Evolutionary conservation across 768 basidiomycete species (phyloP).

Genomic region (Agaricus sinodeliciosus): DNA sequence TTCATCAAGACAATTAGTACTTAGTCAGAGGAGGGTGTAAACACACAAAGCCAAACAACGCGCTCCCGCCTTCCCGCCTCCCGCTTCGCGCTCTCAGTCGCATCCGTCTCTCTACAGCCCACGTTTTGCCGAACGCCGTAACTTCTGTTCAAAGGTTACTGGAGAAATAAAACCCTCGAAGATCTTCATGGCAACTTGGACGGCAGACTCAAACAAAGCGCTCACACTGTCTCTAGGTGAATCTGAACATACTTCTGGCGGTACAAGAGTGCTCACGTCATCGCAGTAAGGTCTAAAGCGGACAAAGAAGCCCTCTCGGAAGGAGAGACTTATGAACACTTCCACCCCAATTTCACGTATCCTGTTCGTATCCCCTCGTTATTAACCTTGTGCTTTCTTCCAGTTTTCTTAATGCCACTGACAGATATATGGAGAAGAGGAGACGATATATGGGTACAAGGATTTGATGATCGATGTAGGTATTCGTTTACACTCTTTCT

Average conservation of each 20-base stretch:
- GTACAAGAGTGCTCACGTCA: neutral
- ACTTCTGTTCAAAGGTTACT: neutral
- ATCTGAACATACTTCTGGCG: slow-evolving; percentile 6
- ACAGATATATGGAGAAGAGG: slow-evolving; percentile 92
- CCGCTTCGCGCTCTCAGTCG: neutral
- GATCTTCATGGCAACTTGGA: slow-evolving; percentile 56
- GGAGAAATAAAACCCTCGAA: neutral
- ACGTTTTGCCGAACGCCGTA: neutral
- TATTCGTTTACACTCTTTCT: slow-evolving; percentile 2
- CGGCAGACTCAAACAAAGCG: slow-evolving; percentile 72
- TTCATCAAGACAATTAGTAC: no score
- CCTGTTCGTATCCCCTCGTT: slow-evolving; percentile 47
- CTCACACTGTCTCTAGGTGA: slow-evolving; percentile 70
- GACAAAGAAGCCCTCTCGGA: slow-evolving; percentile 54
- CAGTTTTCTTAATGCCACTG: neutral
- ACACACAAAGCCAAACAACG: slow-evolving; percentile 25
- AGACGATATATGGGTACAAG: slow-evolving; percentile 93
- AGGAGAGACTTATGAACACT: slow-evolving; percentile 56
- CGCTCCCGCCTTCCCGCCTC: slow-evolving; percentile 16
- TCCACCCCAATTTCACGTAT: slow-evolving; percentile 91
- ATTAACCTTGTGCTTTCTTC: neutral
- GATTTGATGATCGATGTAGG: slow-evolving; percentile 79
- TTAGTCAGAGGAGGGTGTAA: no score
- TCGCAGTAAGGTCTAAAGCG: slow-evolving; percentile 59
- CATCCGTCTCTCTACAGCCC: no score